phyloP scores from a whole-genome alignment of 192 early-diverging fungal species.

The Rhizophagus clarus region DNA sequence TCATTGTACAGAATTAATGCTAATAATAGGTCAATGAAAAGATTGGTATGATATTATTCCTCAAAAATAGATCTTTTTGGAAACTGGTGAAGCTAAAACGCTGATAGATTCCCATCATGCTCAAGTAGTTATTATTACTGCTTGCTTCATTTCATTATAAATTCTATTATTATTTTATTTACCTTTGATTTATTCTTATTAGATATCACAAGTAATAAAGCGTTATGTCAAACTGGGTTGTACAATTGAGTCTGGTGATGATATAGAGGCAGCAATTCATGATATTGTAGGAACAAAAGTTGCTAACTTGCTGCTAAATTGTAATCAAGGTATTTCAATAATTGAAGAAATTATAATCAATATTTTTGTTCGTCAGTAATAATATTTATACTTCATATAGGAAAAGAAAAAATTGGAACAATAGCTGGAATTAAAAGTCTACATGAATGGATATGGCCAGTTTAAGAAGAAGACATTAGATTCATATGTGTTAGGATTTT shows the following conservation, averaged over 20 bases:
- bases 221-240: not conserved
- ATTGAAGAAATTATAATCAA: not conserved
- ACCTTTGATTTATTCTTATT: not conserved
- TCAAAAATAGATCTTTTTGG: not conserved
- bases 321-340: not conserved
- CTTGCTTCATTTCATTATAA: too few species aligned
- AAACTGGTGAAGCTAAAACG: not conserved
- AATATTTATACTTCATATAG: not conserved
- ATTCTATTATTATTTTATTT: too few species aligned
- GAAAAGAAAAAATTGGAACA: not conserved
- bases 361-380: not conserved
- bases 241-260: not conserved
- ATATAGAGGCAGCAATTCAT: not conserved
- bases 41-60: not conserved
- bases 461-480: not conserved
- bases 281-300: not conserved
- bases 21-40: slow-evolving; percentile 1
- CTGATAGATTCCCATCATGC: not conserved
- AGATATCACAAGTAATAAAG: not conserved
- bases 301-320: not conserved
- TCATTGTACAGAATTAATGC: not conserved
- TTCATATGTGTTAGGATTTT: not conserved
- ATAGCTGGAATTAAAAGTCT: not conserved
- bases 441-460: not conserved
- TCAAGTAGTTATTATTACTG: not conserved